Conservation (phyloP, 352 stramenopile genomes). For the Pythium vanterpoolii region DNA sequence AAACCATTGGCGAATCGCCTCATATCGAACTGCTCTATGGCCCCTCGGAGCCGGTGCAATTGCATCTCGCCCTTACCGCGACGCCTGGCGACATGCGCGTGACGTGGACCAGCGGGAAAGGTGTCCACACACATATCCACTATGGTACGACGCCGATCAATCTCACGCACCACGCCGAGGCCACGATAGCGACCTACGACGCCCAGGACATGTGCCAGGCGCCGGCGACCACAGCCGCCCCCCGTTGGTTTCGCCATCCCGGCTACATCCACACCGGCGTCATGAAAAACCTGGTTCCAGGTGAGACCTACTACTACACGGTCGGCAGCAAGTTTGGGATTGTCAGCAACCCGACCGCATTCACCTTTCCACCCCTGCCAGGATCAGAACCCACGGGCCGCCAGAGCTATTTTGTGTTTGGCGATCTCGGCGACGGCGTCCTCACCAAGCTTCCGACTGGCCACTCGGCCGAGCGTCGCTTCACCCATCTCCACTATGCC, state of each 20-base stretch:
- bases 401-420: slow-evolving; percentile 33
- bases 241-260: slow-evolving; percentile 31
- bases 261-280: slow-evolving; percentile 34
- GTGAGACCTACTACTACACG: slow-evolving; percentile 30
- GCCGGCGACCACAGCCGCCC: slow-evolving; percentile 14
- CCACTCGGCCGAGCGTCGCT: slow-evolving; percentile 21
- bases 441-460: slow-evolving; percentile 3
- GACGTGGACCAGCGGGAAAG: slow-evolving; percentile 33
- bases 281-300: slow-evolving; percentile 23
- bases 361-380: slow-evolving; percentile 24
- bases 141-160: slow-evolving; percentile 15
- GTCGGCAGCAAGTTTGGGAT: slow-evolving; percentile 36
- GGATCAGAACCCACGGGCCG: neutral
- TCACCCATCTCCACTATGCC: slow-evolving; percentile 5
- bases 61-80: slow-evolving; percentile 31
- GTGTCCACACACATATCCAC: slow-evolving; percentile 19
- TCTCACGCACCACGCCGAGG: slow-evolving; percentile 10
- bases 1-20: slow-evolving; percentile 21
- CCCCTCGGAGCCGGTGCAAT: slow-evolving; percentile 31
- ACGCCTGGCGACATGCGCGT: slow-evolving; percentile 33
- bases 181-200: slow-evolving; percentile 20
- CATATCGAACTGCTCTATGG: slow-evolving; percentile 31
- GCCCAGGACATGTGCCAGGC: slow-evolving; percentile 28
- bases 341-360: slow-evolving; percentile 23
- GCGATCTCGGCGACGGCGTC: slow-evolving; percentile 26